These are phyloP conservation scores for Podila epicladia DNA, from an alignment of 192 early-diverging fungal species.

Conservation along the genomic window DNA sequence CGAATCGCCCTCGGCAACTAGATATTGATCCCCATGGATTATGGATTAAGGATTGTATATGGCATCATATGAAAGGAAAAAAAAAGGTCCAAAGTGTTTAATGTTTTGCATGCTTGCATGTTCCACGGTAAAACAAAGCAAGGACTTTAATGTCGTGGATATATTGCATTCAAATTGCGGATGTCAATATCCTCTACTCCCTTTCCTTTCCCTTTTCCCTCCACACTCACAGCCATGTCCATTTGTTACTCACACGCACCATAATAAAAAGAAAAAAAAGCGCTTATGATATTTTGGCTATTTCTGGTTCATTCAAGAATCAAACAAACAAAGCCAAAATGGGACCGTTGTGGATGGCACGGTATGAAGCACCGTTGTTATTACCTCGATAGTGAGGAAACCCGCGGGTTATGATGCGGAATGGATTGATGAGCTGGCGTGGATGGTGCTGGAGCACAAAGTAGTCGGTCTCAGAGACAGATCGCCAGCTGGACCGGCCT, in stretches of 20 bases:
- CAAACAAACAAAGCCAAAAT: not conserved
- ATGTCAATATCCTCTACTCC: not conserved
- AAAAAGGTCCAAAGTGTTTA: not conserved
- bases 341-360: not conserved
- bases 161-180: no score
- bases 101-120: not conserved
- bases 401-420: slow-evolving; percentile 41
- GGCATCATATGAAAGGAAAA: not conserved
- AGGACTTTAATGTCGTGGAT: not conserved
- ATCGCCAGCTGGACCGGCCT: slow-evolving; percentile 35
- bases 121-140: no score
- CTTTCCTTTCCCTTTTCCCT: not conserved
- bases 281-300: not conserved
- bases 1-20: slow-evolving; percentile 38
- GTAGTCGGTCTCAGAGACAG: slow-evolving; percentile 23
- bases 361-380: not conserved
- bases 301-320: not conserved
- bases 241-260: no score
- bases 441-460: slow-evolving; percentile 44
- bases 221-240: not conserved
- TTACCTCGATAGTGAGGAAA: slow-evolving; percentile 45
- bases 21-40: not conserved
- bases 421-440: slow-evolving; percentile 15
- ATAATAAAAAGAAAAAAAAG: no score
- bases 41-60: not conserved